These are phyloP conservation scores for Prunus armeniaca DNA, from an alignment of 306 rosid genomes.

Conservation along the genomic window DNA sequence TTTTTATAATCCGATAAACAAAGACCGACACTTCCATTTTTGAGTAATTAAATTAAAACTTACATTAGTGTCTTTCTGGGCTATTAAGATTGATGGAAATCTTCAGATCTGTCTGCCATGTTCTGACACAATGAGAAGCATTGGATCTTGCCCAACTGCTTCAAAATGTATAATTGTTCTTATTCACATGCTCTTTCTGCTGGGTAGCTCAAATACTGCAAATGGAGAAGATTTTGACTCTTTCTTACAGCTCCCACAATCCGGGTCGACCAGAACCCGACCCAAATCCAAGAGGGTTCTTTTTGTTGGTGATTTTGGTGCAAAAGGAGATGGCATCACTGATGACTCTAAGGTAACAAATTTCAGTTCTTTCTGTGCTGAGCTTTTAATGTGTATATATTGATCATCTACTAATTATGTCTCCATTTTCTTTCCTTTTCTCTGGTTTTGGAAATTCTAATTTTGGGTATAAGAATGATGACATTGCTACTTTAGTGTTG, in stretches of 20 bases:
- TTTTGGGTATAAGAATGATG: neutral
- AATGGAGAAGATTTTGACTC: conserved; percentile 39
- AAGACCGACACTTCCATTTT: no score
- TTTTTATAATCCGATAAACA: no score
- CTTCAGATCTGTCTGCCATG: conserved; percentile 6
- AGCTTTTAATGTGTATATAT: neutral
- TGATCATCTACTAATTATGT: neutral
- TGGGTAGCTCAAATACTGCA: conserved; percentile 25
- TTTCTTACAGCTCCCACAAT: conserved; percentile 40
- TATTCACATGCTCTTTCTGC: conserved; percentile 20
- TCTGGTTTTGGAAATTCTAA: neutral
- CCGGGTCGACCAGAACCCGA: conserved; percentile 28
- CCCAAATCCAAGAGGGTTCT: conserved; percentile 47
- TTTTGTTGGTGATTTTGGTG: conserved; percentile 61
- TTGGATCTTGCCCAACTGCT: conserved; percentile 24
- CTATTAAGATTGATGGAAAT: neutral
- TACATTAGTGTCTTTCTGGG: no score
- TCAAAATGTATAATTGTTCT: conserved; percentile 17
- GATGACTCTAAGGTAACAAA: conserved; percentile 62
- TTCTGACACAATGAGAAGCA: conserved; percentile 34
- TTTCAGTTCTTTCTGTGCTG: neutral
- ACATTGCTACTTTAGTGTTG: neutral
- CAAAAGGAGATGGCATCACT: conserved; percentile 65
- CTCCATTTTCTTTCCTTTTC: neutral
- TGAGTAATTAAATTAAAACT: no score